Evolutionary conservation across 192 early-diverging fungal species (phyloP).

Genomic region (Entophlyctis helioformis): DNA sequence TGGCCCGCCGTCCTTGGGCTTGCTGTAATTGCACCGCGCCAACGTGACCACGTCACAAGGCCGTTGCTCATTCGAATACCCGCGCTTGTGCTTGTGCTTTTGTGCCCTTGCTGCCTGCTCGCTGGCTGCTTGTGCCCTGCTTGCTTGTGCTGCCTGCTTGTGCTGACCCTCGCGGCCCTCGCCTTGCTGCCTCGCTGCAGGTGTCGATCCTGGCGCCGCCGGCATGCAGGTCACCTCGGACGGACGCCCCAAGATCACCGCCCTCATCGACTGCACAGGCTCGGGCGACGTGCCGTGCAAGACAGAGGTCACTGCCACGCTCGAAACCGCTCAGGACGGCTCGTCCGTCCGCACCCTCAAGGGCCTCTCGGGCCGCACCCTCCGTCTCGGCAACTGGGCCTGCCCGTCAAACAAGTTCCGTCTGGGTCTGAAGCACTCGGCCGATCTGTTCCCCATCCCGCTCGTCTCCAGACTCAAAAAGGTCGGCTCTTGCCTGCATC

Average conservation of each 20-base stretch:
- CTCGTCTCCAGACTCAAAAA: constrained; percentile 33
- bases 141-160: too few relatives aligned
- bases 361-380: constrained; percentile 63
- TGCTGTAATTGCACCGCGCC: too few relatives aligned
- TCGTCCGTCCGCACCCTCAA: constrained; percentile 29
- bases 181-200: not conserved
- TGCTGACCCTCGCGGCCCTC: not conserved
- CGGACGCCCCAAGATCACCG: constrained; percentile 82
- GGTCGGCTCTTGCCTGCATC: constrained; percentile 17
- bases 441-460: constrained; percentile 60
- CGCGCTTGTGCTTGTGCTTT: too few relatives aligned
- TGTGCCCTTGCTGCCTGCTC: too few relatives aligned
- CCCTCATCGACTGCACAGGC: constrained; percentile 92
- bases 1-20: too few relatives aligned
- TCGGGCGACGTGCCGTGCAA: constrained; percentile 47
- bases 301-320: constrained; percentile 39
- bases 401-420: constrained; percentile 75
- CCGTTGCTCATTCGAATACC: too few relatives aligned
- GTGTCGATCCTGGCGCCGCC: constrained; percentile 80
- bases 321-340: constrained; percentile 25
- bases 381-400: constrained; percentile 60
- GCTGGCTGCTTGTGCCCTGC: too few relatives aligned
- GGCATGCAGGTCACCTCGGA: constrained; percentile 78
- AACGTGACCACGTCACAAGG: too few relatives aligned
- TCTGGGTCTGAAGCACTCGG: constrained; percentile 66